Conservation (phyloP, 2,329 filamentous ascomycete species). For the Ceratocystis papillata region DNA sequence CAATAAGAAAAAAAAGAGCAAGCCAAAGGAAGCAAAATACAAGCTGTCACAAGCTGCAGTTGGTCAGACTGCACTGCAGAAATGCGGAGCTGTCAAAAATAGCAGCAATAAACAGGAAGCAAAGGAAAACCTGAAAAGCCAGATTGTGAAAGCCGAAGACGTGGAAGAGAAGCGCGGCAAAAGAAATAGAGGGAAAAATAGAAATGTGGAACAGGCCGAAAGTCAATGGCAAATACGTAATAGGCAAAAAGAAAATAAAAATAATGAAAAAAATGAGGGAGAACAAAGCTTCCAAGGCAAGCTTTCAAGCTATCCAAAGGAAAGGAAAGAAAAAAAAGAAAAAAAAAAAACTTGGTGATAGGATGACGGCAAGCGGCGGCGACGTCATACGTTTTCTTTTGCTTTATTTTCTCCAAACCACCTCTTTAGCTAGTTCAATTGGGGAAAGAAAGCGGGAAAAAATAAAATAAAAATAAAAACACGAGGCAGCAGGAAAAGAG, state of each 20-base stretch:
- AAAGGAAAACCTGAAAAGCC: background rate
- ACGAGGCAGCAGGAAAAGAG: constrained; percentile 13
- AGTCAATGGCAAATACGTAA: background rate
- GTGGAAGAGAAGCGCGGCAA: background rate
- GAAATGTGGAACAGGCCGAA: constrained; percentile 1
- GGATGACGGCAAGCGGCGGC: background rate
- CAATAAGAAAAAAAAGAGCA: background rate
- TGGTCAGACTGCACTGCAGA: background rate
- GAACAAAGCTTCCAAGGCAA: background rate
- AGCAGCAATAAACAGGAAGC: background rate
- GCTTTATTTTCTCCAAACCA: background rate
- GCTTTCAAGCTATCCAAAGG: background rate
- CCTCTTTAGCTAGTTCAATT: too few relatives aligned
- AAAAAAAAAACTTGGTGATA: background rate
- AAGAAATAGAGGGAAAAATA: background rate
- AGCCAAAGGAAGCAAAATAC: background rate
- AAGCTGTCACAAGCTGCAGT: background rate
- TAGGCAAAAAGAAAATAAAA: background rate
- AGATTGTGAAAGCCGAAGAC: background rate
- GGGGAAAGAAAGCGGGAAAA: background rate
- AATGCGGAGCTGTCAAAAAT: constrained; percentile 2
- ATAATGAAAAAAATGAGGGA: background rate
- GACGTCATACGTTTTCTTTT: constrained; percentile 16
- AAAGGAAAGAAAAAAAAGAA: background rate
- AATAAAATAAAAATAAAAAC: background rate